These are phyloP conservation scores for Fusarium protoensiforme DNA, from an alignment of 2,329 filamentous ascomycete genomes.

Conservation along the genomic window DNA sequence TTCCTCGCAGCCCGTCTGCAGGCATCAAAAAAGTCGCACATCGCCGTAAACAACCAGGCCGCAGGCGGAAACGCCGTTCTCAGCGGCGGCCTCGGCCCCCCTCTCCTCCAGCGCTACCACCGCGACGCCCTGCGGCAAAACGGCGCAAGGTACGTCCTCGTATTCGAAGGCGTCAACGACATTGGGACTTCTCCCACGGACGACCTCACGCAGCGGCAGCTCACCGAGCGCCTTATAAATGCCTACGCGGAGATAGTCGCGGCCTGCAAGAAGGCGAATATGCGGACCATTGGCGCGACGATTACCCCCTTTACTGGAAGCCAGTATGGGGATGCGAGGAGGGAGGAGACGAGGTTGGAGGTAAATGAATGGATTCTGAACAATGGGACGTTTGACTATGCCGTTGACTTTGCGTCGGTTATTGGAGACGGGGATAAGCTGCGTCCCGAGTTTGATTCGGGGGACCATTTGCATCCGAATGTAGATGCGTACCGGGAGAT, in stretches of 20 bases:
- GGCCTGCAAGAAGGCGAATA: not conserved
- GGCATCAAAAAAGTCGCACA: slow-evolving; percentile 2
- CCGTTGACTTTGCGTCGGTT: slow-evolving; percentile 21
- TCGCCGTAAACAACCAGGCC: slow-evolving; percentile 31
- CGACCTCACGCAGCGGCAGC: slow-evolving; percentile 4
- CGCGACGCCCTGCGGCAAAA: slow-evolving; percentile 23
- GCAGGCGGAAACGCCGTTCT: slow-evolving; percentile 30
- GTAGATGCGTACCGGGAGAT: slow-evolving; percentile 19
- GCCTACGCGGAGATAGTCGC: slow-evolving; percentile 12
- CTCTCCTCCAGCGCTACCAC: slow-evolving; percentile 22
- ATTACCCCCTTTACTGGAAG: slow-evolving; percentile 25
- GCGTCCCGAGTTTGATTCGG: slow-evolving; percentile 18
- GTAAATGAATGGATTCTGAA: slow-evolving; percentile 28
- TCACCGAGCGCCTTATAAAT: not conserved
- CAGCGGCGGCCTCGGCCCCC: slow-evolving; percentile 18
- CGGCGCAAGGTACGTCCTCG: slow-evolving; percentile 12
- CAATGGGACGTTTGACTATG: slow-evolving; percentile 20
- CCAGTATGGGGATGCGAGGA: slow-evolving; percentile 13
- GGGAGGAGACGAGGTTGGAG: slow-evolving; percentile 11
- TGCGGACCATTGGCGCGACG: slow-evolving; percentile 16
- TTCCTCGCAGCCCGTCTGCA: slow-evolving; percentile 21
- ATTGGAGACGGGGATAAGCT: slow-evolving; percentile 24
- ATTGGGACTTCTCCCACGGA: slow-evolving; percentile 17
- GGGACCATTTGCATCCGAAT: slow-evolving; percentile 27
- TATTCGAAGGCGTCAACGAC: slow-evolving; percentile 26